A percentile compares a stretch with the other conserved stretches of the same genome.
Conservation (phyloP, 129 eudicot genomes). For the Lactuca sativa region DNA sequence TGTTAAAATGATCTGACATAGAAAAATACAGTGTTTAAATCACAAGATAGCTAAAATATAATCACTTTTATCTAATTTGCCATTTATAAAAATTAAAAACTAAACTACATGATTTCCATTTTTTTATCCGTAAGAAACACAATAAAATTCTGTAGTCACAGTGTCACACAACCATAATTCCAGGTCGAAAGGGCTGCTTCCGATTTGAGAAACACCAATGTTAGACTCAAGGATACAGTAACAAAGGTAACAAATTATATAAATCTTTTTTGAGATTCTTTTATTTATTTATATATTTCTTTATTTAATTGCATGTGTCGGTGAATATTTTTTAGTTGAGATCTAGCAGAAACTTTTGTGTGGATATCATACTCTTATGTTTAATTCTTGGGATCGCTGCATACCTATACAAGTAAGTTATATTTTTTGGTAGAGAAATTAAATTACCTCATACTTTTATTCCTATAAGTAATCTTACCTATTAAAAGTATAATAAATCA, state of each 20-base stretch:
- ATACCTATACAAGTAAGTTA: slow-evolving; percentile 66
- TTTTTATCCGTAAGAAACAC: too few relatives aligned
- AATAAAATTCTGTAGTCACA: too few relatives aligned
- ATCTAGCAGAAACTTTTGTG: slow-evolving; percentile 69
- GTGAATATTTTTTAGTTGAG: slow-evolving; percentile 47
- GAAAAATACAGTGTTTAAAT: too few relatives aligned
- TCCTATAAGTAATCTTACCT: too few relatives aligned
- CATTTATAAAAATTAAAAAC: too few relatives aligned
- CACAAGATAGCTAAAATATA: too few relatives aligned
- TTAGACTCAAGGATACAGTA: slow-evolving; percentile 47
- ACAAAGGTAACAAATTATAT: slow-evolving; percentile 30
- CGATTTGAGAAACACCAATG: slow-evolving; percentile 42
- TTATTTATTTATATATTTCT: not conserved
- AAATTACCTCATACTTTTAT: too few relatives aligned
- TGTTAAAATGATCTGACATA: too few relatives aligned
- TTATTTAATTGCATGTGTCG: not conserved
- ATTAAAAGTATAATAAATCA: too few relatives aligned
- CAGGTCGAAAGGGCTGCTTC: slow-evolving; percentile 52
- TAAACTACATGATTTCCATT: too few relatives aligned
- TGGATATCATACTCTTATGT: slow-evolving; percentile 64
- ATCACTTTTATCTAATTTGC: too few relatives aligned
- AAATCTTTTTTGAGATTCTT: not conserved
- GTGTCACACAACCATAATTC: not conserved
- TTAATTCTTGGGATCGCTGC: slow-evolving; percentile 70
- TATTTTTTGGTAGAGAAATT: too few relatives aligned